phyloP scores from a whole-genome alignment of 2,329 filamentous ascomycete species.

The Coniella vitis region DNA sequence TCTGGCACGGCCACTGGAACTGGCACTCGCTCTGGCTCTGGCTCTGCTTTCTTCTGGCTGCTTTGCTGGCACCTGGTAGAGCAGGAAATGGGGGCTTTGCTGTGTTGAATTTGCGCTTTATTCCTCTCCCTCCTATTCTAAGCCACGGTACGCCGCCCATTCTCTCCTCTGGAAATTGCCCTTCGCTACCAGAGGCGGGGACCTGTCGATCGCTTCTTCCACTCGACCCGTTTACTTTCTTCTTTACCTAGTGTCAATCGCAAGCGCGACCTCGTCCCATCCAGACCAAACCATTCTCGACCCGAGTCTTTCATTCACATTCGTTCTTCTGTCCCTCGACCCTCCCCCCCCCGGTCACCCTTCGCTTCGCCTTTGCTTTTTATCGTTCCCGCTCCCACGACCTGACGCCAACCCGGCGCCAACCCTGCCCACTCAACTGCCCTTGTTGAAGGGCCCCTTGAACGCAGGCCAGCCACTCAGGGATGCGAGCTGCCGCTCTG shows the following conservation, averaged over 20 bases:
- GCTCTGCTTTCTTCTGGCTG: no score
- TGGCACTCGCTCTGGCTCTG: not conserved
- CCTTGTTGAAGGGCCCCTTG: constrained; percentile 8
- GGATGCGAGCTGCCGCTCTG: constrained; percentile 15
- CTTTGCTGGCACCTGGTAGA: no score
- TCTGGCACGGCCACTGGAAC: not conserved
- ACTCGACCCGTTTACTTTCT: constrained; percentile 13
- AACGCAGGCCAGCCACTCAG: constrained; percentile 5
- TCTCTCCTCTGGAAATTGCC: constrained; percentile 24
- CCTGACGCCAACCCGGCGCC: constrained; percentile 8
- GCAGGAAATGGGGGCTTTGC: not conserved
- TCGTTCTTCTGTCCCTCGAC: not conserved
- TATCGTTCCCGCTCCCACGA: not conserved
- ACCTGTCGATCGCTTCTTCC: constrained; percentile 25
- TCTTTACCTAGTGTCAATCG: constrained; percentile 11
- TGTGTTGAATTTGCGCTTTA: not conserved
- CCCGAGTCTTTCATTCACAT: not conserved
- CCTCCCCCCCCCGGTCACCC: not conserved
- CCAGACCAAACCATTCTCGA: constrained; percentile 1
- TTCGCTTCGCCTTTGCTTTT: not conserved
- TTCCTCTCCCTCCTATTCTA: constrained; percentile 1
- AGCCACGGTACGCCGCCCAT: not conserved
- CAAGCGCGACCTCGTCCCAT: constrained; percentile 11
- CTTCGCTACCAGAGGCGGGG: constrained; percentile 23
- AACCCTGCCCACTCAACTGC: constrained; percentile 13